Conservation (phyloP, 805 yeast genomes). For the Pichia ethanolica region DNA sequence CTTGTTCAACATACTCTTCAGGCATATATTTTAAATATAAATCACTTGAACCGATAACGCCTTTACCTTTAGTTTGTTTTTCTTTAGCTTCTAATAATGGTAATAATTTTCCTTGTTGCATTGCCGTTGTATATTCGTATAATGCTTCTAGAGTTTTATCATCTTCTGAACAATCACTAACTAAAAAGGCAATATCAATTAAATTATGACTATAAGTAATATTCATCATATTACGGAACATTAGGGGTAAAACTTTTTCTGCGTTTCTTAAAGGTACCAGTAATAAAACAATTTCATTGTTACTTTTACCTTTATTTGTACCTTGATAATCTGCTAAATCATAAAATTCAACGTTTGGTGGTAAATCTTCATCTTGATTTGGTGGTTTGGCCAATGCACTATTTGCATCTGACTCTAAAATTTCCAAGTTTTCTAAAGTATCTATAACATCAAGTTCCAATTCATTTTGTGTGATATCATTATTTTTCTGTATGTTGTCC, state of each 20-base stretch:
- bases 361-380: slow-evolving; percentile 9
- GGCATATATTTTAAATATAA: slow-evolving; percentile 68
- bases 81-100: slow-evolving; percentile 39
- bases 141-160: slow-evolving; percentile 62
- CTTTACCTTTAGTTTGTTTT: slow-evolving; percentile 24
- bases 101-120: slow-evolving; percentile 65
- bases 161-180: slow-evolving; percentile 65
- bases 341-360: slow-evolving; percentile 32
- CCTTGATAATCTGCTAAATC: slow-evolving; percentile 58
- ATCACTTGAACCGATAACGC: slow-evolving; percentile 49
- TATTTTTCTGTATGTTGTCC: neutral
- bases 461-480: neutral
- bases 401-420: slow-evolving; percentile 2
- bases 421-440: neutral
- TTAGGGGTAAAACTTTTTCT: slow-evolving; percentile 65
- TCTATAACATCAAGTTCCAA: neutral
- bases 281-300: slow-evolving; percentile 59
- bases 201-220: slow-evolving; percentile 75
- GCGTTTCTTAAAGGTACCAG: slow-evolving; percentile 78
- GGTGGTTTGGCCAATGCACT: slow-evolving; percentile 10
- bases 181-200: slow-evolving; percentile 74
- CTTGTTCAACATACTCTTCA: slow-evolving; percentile 44
- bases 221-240: slow-evolving; percentile 81
- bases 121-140: slow-evolving; percentile 54
- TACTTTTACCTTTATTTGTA: slow-evolving; percentile 36